phyloP scores from a whole-genome alignment of 306 rosid genomes.

The Astragalus membranaceus region DNA sequence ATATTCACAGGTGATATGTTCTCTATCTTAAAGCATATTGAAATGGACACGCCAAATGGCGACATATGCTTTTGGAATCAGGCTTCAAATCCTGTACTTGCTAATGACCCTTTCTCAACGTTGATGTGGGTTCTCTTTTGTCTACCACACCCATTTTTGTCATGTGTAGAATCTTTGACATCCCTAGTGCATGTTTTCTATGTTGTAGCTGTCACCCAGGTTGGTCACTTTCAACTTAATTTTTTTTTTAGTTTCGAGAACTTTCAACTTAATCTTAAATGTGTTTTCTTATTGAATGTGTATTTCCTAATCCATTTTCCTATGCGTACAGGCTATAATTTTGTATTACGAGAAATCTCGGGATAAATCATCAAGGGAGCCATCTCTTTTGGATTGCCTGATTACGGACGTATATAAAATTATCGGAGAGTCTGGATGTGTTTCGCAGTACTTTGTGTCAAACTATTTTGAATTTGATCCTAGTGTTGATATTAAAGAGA shows the following conservation, averaged over 20 bases:
- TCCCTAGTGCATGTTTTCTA: constrained; percentile 83
- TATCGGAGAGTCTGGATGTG: constrained; percentile 36
- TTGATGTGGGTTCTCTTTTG: constrained; percentile 96
- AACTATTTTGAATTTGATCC: constrained; percentile 41
- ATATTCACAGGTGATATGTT: constrained; percentile 50
- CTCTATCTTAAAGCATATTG: constrained; percentile 45
- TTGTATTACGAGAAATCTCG: constrained; percentile 41
- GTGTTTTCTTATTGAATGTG: neutral
- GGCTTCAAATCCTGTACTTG: constrained; percentile 84
- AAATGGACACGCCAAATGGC: constrained; percentile 31
- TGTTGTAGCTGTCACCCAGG: constrained; percentile 81
- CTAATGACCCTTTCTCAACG: constrained; percentile 80
- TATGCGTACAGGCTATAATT: constrained; percentile 54
- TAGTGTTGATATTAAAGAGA: constrained; percentile 41
- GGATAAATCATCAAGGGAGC: constrained; percentile 25
- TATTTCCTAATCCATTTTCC: constrained; percentile 14
- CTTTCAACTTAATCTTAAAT: constrained; percentile 9
- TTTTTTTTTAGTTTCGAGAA: too few relatives aligned
- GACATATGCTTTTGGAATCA: constrained; percentile 67
- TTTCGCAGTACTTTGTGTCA: constrained; percentile 46
- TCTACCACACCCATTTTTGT: constrained; percentile 74
- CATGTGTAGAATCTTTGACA: constrained; percentile 72
- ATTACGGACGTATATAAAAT: constrained; percentile 54
- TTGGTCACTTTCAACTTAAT: constrained; percentile 31
- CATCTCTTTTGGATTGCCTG: constrained; percentile 47